Evolutionary conservation across 75 land plant genomes (phyloP).

Genomic region (Selaginella moellendorffii): DNA sequence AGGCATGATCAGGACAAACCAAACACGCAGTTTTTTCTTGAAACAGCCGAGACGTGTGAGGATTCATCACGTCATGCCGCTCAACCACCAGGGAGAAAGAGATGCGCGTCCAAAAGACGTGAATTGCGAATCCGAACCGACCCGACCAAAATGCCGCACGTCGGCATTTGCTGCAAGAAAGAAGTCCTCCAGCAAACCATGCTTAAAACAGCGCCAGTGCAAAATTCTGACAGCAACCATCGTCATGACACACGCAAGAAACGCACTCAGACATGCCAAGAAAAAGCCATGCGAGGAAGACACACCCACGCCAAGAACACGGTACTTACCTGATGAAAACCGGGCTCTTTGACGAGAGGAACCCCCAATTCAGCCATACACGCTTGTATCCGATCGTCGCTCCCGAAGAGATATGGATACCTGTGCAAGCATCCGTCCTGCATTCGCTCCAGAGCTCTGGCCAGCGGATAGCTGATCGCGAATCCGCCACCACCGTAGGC

Average conservation of each 20-base stretch:
- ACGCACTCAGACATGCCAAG: not conserved
- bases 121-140: not conserved
- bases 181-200: not conserved
- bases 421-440: conserved; percentile 36
- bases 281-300: conserved; percentile 15
- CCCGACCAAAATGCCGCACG: not conserved
- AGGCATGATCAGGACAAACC: not conserved
- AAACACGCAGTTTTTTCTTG: not conserved
- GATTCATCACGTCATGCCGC: no score
- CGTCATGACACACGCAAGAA: not conserved
- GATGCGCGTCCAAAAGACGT: no score
- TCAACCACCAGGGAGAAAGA: no score
- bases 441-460: conserved; percentile 21
- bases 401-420: conserved; percentile 31
- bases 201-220: not conserved
- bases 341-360: conserved; percentile 29
- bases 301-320: conserved; percentile 22
- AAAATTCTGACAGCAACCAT: not conserved
- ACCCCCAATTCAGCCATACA: conserved; percentile 57
- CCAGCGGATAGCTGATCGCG: conserved; percentile 47
- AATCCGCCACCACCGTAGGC: conserved; percentile 71
- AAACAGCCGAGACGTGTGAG: not conserved
- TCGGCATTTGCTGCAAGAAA: not conserved
- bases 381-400: conserved; percentile 29
- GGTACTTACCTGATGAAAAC: conserved; percentile 33